phyloP scores from a whole-genome alignment of 2,329 filamentous ascomycete genomes.

The Lasiodiplodia theobromae region DNA sequence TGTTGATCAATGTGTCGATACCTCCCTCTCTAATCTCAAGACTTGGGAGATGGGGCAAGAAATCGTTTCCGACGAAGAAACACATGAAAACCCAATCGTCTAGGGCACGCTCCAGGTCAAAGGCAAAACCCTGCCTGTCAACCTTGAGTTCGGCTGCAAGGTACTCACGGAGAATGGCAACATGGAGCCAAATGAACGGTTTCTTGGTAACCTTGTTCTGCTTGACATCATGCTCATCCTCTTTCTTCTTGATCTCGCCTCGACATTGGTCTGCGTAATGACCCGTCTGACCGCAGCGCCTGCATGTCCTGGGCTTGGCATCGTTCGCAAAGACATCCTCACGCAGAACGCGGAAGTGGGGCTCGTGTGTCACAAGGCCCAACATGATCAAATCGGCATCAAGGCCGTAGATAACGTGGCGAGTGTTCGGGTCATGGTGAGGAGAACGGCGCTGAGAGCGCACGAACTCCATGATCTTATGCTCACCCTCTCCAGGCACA shows the following conservation, averaged over 20 bases:
- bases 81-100: slow-evolving; percentile 99
- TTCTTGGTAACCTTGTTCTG: slow-evolving; percentile 74
- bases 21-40: slow-evolving; percentile 96
- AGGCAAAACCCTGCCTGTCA: slow-evolving; percentile 81
- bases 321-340: slow-evolving; percentile 97
- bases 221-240: slow-evolving; percentile 83
- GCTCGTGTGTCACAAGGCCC: slow-evolving; percentile 94
- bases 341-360: slow-evolving; percentile 92
- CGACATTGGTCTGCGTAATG: slow-evolving; percentile 88
- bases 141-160: slow-evolving; percentile 88
- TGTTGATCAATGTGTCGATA: slow-evolving; percentile 94
- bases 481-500: slow-evolving; percentile 96
- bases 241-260: slow-evolving; percentile 78
- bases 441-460: slow-evolving; percentile 90
- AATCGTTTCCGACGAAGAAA: slow-evolving; percentile 98
- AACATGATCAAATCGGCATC: slow-evolving; percentile 99
- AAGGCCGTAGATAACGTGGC: slow-evolving; percentile 96
- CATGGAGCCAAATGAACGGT: slow-evolving; percentile 98
- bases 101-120: slow-evolving; percentile 90
- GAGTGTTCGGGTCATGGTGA: slow-evolving; percentile 93
- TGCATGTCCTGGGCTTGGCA: slow-evolving; percentile 82
- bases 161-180: slow-evolving; percentile 90
- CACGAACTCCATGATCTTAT: slow-evolving; percentile 99
- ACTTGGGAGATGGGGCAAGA: slow-evolving; percentile 95
- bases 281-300: slow-evolving; percentile 88